phyloP scores from a whole-genome alignment of 257 asterid genomes.

The Gynochthodes officinalis region DNA sequence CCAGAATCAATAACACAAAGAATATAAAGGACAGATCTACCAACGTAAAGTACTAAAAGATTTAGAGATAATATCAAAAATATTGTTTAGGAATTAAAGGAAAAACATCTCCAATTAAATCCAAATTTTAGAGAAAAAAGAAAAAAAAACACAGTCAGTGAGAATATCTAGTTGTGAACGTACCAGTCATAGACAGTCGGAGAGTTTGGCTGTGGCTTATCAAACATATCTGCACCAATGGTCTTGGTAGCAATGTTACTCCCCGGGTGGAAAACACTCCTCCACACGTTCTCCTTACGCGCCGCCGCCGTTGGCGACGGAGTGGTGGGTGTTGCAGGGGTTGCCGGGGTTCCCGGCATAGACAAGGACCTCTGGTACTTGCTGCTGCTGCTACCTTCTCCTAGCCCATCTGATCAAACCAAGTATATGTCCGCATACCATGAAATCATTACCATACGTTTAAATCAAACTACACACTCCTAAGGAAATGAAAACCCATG shows the following conservation, averaged over 20 bases:
- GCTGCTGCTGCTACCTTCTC: constrained; percentile 42
- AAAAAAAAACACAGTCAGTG: no score
- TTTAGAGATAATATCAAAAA: no score
- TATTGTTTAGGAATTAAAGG: no score
- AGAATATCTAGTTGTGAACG: background rate
- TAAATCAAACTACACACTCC: no score
- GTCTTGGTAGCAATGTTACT: constrained; percentile 74
- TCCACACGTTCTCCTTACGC: constrained; percentile 79
- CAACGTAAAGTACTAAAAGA: no score
- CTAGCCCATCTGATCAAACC: constrained; percentile 31
- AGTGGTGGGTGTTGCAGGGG: constrained; percentile 59
- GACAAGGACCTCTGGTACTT: constrained; percentile 52
- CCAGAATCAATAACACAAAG: no score
- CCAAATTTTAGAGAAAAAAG: no score
- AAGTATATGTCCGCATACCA: no score
- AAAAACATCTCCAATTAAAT: no score
- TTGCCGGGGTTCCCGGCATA: constrained; percentile 46
- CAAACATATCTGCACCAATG: constrained; percentile 70
- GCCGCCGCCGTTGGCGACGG: constrained; percentile 56
- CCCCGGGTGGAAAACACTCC: constrained; percentile 97
- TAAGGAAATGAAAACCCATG: background rate
- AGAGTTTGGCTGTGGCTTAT: constrained; percentile 82
- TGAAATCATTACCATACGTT: no score
- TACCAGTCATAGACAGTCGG: constrained; percentile 98
- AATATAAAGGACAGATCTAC: no score